phyloP scores from a whole-genome alignment of 805 yeast species.

The Dipodascus albidus region DNA sequence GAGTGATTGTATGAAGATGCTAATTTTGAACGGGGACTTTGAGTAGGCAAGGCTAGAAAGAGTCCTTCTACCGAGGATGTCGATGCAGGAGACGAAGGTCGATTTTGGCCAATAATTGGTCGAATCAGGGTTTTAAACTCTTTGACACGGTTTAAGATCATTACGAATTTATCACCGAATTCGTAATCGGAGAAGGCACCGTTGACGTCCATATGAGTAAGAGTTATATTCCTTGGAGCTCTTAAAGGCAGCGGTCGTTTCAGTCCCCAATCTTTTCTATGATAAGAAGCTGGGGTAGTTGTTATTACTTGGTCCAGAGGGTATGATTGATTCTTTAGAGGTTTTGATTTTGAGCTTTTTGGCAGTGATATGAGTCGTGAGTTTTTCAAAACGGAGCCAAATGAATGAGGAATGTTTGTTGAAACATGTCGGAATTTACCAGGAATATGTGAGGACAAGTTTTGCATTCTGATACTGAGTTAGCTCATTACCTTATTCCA shows the following conservation, averaged over 20 bases:
- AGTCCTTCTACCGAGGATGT: background rate
- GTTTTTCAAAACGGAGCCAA: no score
- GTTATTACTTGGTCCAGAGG: constrained; percentile 17
- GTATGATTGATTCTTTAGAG: no score
- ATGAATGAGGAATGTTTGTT: no score
- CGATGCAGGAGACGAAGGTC: background rate
- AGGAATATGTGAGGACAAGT: no score
- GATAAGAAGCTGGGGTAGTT: constrained; percentile 9
- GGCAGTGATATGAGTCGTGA: no score
- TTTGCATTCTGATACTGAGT: no score
- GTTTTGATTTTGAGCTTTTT: background rate
- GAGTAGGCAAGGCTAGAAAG: background rate
- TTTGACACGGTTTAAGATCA: constrained; percentile 12
- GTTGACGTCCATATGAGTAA: constrained; percentile 22
- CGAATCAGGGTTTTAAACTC: background rate
- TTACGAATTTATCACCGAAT: constrained; percentile 30
- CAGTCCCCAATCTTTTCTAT: background rate
- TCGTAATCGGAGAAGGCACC: constrained; percentile 28
- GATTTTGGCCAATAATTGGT: background rate
- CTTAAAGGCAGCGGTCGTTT: constrained; percentile 1
- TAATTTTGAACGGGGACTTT: no score
- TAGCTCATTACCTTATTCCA: background rate
- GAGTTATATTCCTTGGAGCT: constrained; percentile 21
- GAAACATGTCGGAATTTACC: no score
- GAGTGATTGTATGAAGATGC: background rate